Evolutionary conservation across 2,329 filamentous ascomycete species (phyloP).

Genomic region (Thielaviopsis ethacetica): DNA sequence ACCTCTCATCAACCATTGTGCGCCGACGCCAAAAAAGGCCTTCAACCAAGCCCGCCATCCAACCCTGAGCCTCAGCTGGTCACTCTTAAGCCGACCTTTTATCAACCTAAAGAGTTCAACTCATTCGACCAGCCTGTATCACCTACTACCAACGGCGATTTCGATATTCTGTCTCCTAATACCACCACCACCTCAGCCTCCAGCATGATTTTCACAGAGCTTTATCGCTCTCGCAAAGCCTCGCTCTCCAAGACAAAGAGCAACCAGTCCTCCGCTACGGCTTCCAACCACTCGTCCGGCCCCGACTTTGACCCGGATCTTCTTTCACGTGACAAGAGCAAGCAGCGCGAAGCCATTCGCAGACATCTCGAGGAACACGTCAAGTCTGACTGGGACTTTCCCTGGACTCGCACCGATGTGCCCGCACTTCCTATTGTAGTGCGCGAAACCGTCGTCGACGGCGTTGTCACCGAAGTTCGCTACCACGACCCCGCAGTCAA

Average conservation of each 20-base stretch:
- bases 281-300: conserved; percentile 15
- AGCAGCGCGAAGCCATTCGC: conserved; percentile 46
- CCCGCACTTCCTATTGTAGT: conserved; percentile 11
- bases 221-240: conserved; percentile 39
- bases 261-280: conserved; percentile 14
- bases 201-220: conserved; percentile 42
- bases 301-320: conserved; percentile 43
- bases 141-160: conserved; percentile 1
- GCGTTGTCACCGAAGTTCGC: conserved; percentile 3
- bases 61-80: conserved; percentile 6
- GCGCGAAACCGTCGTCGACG: conserved; percentile 1
- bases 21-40: conserved; percentile 8
- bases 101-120: conserved; percentile 10
- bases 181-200: conserved; percentile 11
- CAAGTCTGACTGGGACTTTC: conserved; percentile 43
- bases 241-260: conserved; percentile 28
- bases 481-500: conserved; percentile 8
- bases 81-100: conserved; percentile 6
- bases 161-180: conserved; percentile 5
- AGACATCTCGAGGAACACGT: conserved; percentile 37
- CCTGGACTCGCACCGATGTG: conserved; percentile 30
- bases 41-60: conserved; percentile 7
- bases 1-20: not conserved
- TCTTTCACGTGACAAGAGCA: conserved; percentile 42
- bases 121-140: conserved; percentile 9